Percentiles rank a stretch among this genome's conserved stretches.
These are phyloP conservation scores for Periconia digitata DNA, from an alignment of 2,329 filamentous ascomycete genomes.

Conservation along the genomic window DNA sequence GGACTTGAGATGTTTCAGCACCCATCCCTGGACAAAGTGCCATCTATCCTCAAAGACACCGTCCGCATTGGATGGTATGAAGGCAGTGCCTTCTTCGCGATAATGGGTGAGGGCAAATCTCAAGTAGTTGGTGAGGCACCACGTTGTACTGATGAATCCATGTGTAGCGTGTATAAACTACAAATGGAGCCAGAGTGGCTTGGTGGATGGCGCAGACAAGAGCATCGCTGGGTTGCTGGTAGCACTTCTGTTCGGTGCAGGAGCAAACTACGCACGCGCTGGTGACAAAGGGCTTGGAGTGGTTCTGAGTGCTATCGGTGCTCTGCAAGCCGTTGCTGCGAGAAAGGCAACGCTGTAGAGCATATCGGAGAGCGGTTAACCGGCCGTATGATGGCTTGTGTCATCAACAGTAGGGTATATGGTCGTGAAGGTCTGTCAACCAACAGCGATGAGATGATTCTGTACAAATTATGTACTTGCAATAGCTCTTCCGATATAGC, in stretches of 20 bases:
- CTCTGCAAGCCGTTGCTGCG: slow-evolving; percentile 16
- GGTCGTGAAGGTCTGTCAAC: too few species aligned
- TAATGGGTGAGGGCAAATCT: slow-evolving; percentile 26
- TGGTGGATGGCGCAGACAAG: slow-evolving; percentile 36
- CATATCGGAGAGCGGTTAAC: too few species aligned
- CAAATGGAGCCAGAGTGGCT: slow-evolving; percentile 35
- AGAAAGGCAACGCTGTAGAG: not conserved
- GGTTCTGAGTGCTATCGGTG: slow-evolving; percentile 10
- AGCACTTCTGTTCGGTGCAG: slow-evolving; percentile 26
- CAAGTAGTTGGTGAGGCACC: not conserved
- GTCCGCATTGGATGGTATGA: slow-evolving; percentile 42
- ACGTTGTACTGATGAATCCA: slow-evolving; percentile 15
- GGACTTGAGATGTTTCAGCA: slow-evolving; percentile 40
- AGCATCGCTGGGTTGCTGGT: slow-evolving; percentile 31
- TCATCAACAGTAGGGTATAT: too few species aligned
- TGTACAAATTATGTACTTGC: too few species aligned
- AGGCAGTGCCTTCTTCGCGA: slow-evolving; percentile 38
- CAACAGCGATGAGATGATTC: too few species aligned
- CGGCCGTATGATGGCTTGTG: too few species aligned
- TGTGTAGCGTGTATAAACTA: slow-evolving; percentile 30
- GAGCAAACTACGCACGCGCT: slow-evolving; percentile 18
- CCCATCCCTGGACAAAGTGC: slow-evolving; percentile 31
- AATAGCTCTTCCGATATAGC: too few species aligned
- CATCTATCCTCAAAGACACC: slow-evolving; percentile 27
- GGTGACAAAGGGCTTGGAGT: slow-evolving; percentile 15